phyloP scores from a whole-genome alignment of 441 rosid species.

The Populus trichocarpa region DNA sequence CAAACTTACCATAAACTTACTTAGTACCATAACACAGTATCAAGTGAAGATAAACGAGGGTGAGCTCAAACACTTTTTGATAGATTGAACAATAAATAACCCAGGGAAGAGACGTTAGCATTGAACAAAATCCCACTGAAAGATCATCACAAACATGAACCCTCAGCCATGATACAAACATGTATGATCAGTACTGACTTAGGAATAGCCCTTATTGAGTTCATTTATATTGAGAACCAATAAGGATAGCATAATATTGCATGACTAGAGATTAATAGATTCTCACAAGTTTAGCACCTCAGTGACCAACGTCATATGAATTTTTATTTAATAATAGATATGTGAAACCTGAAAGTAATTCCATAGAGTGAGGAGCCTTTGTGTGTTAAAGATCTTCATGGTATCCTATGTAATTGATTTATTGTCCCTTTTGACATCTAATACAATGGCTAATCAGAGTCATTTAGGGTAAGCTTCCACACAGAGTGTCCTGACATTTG shows the following conservation, averaged over 20 bases:
- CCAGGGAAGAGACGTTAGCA: not conserved
- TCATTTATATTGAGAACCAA: not conserved
- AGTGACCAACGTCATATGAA: not conserved
- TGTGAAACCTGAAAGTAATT: not conserved
- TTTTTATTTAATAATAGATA: not conserved
- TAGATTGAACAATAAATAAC: not conserved
- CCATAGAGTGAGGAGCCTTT: not conserved
- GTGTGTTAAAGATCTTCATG: not conserved
- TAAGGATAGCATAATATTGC: not conserved
- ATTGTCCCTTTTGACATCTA: not conserved
- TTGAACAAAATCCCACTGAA: not conserved
- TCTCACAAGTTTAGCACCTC: not conserved
- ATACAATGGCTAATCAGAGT: not conserved
- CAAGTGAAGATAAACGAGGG: not conserved
- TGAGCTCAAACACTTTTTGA: not conserved
- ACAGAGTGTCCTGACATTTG: not conserved
- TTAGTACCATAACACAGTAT: not conserved
- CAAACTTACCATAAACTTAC: not conserved
- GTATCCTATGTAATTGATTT: not conserved
- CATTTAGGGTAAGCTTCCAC: not conserved
- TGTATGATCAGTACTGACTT: not conserved
- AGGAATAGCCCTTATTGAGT: not conserved
- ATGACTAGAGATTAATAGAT: not conserved
- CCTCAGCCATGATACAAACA: not conserved
- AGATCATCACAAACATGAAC: not conserved